Evolutionary conservation across 768 basidiomycete species (phyloP), one percentile per base, ranked within the genome.

Genomic region (Peribolospora baueri): DNA sequence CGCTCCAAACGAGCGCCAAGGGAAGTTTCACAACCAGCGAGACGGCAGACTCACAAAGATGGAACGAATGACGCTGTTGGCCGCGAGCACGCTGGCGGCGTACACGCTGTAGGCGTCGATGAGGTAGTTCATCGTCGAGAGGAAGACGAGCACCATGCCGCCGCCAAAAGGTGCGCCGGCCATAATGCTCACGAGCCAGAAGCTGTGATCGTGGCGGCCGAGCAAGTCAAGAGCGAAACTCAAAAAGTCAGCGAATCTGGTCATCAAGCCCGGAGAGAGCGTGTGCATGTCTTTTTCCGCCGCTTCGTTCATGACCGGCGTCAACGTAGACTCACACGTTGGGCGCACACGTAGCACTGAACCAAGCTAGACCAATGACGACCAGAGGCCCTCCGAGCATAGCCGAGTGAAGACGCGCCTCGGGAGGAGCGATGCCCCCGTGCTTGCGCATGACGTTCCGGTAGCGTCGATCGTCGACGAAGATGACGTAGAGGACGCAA

Each of bases 131-230:
- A 38, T 50, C 48, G 55, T 57, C 5, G 53, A 42, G 5, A 60
- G 50, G 68, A 81, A 70, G 56, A 82, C 75, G 58, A 76, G 70
- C n/a, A 79, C 72, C 55, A 78, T 73, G 11, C 77, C 76, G 13
- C 68, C 64, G 37, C 81, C 82, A 64, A 82, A 82, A 9, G 80
- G 80, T 8, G 75, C 68, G 11, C 75, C 3, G 13, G 76, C 76
- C 45, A 81, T 65, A 64, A 82, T 75, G 9, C 80, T 77, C 3
- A 77, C 76, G 55, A 79, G 74, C 76, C 76, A 81, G 61, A 75
- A 81, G 43, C 8, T 13, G 13, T 45, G 43, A 25, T 25, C 25
- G 25, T 25, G 25, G 25, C 25, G 25, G 25, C 25, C 25, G 25
- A 25, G 25, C 25, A 25, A 25, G 25, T 25, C 25, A 25, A 25